A percentile compares a stretch with the other conserved stretches of the same genome.
These are phyloP conservation scores for Capronia epimyces DNA, from an alignment of 2,329 filamentous ascomycete species.

Conservation along the genomic window DNA sequence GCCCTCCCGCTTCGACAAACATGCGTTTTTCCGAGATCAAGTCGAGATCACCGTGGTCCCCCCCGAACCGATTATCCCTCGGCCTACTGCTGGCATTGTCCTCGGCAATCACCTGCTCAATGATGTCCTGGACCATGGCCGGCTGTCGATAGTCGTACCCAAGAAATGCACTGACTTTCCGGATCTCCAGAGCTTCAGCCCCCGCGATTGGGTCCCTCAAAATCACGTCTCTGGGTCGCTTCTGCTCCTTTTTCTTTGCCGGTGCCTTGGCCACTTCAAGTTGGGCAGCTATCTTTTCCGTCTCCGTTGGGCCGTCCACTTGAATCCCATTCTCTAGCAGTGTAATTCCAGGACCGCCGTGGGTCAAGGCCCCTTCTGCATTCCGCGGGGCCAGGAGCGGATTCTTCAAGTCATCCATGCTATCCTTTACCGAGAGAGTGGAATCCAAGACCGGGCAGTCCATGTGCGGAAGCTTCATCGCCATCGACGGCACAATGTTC, in stretches of 20 bases:
- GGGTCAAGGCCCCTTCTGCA: background rate
- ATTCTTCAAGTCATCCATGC: constrained; percentile 9
- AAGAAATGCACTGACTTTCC: constrained; percentile 77
- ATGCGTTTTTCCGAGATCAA: constrained; percentile 10
- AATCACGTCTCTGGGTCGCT: constrained; percentile 76
- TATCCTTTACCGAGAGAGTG: background rate
- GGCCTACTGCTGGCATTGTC: constrained; percentile 5
- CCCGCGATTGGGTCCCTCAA: constrained; percentile 66
- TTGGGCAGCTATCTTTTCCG: constrained; percentile 27
- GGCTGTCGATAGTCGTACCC: constrained; percentile 75
- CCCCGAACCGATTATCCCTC: constrained; percentile 3
- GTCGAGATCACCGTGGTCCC: constrained; percentile 10
- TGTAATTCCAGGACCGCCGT: background rate
- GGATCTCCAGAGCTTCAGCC: constrained; percentile 65
- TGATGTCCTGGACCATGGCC: constrained; percentile 12
- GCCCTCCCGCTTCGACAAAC: constrained; percentile 3
- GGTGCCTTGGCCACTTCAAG: constrained; percentile 32
- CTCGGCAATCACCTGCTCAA: constrained; percentile 16
- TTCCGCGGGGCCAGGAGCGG: constrained; percentile 10
- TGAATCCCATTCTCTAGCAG: constrained; percentile 7
- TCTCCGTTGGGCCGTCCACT: constrained; percentile 8
- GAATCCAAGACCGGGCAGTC: background rate
- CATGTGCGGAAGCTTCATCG: constrained; percentile 12
- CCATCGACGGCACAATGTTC: constrained; percentile 26
- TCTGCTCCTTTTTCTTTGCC: constrained; percentile 55